Percentiles rank a stretch among this genome's conserved stretches.
Conservation (phyloP, 2,329 filamentous ascomycete genomes). For the Chrysoporthe cubensis region DNA sequence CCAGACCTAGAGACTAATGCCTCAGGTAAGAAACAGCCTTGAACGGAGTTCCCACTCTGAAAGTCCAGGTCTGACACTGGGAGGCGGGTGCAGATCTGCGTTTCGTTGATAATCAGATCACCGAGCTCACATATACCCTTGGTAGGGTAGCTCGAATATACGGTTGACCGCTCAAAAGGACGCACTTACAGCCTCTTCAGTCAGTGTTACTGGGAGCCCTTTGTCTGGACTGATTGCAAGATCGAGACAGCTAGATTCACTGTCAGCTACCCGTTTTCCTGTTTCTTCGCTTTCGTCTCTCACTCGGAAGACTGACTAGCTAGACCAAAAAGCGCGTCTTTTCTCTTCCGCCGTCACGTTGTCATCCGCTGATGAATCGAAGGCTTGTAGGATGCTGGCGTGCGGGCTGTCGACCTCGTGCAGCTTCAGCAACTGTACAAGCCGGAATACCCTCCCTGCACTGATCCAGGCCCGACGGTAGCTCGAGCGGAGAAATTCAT, state of each 20-base stretch:
- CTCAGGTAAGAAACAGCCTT: neutral
- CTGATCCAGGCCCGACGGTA: conserved; percentile 34
- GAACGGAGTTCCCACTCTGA: neutral
- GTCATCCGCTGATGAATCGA: neutral
- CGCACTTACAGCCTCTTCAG: neutral
- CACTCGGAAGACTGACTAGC: neutral
- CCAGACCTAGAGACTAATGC: neutral
- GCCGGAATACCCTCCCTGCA: conserved; percentile 33
- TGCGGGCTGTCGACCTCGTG: conserved; percentile 6
- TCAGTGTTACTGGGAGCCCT: neutral
- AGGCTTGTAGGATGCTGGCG: neutral
- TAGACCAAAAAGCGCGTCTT: conserved; percentile 19
- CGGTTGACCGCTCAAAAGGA: too few relatives aligned
- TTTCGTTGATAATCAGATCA: neutral
- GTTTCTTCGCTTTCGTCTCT: neutral
- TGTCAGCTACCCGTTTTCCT: neutral
- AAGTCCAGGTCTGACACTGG: neutral
- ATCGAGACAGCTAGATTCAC: neutral
- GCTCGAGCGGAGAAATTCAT: conserved; percentile 34
- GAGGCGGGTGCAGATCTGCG: conserved; percentile 4
- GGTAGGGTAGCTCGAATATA: neutral
- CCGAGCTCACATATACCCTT: neutral
- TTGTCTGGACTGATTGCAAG: conserved; percentile 4
- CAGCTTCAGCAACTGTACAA: conserved; percentile 31
- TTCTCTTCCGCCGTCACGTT: conserved; percentile 12